Percentiles rank a stretch among this genome's conserved stretches.
Evolutionary conservation across 2,329 filamentous ascomycete genomes (phyloP).

Genomic region (Kalaharituber pfeilii): DNA sequence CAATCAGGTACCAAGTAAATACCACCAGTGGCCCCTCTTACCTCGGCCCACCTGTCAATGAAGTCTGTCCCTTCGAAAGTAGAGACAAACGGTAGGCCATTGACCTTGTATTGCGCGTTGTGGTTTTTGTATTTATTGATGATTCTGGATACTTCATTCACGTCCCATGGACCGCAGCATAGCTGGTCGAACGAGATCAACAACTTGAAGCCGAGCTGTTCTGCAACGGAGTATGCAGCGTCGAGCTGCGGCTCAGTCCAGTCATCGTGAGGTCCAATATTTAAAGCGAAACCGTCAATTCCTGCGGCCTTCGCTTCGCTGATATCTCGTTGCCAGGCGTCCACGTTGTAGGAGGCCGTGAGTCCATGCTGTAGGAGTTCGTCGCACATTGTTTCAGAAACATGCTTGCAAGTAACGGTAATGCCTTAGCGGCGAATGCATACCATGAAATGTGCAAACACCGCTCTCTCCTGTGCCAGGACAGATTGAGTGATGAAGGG

Average conservation of each 20-base stretch:
- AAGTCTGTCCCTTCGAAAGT: constrained; percentile 35
- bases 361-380: constrained; percentile 25
- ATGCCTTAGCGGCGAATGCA: too few relatives aligned
- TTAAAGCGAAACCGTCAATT: constrained; percentile 28
- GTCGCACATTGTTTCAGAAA: too few relatives aligned
- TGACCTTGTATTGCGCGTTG: constrained; percentile 29
- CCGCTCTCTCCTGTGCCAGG: not conserved
- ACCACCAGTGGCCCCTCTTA: constrained; percentile 27
- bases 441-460: constrained; percentile 2
- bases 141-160: constrained; percentile 23
- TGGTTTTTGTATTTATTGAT: constrained; percentile 28
- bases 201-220: constrained; percentile 23
- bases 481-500: not conserved
- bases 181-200: constrained; percentile 27
- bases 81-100: constrained; percentile 32
- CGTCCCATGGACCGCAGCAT: constrained; percentile 17
- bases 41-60: constrained; percentile 30
- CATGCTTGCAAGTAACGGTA: too few relatives aligned
- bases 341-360: constrained; percentile 23
- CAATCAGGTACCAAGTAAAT: constrained; percentile 34
- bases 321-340: constrained; percentile 26
- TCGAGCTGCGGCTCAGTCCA: constrained; percentile 26
- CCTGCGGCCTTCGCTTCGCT: constrained; percentile 25
- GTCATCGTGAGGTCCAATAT: constrained; percentile 24
- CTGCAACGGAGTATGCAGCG: constrained; percentile 26